phyloP scores from a whole-genome alignment of 805 yeast species.

The Candida piceae region DNA sequence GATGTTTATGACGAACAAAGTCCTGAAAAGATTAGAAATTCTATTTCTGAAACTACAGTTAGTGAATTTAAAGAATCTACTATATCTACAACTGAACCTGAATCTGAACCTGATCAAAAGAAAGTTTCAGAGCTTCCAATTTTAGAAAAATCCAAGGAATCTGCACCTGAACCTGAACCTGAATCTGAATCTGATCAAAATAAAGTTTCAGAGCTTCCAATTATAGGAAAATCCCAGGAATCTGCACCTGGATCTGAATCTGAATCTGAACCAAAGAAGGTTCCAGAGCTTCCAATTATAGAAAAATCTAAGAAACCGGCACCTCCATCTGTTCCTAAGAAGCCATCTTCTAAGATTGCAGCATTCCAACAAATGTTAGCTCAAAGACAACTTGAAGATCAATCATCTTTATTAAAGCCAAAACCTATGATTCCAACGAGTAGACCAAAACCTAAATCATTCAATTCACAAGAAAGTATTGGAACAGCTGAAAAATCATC shows the following conservation, averaged over 20 bases:
- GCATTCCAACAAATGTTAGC: conserved; percentile 76
- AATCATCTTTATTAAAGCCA: conserved; percentile 14
- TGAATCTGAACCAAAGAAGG: too few species aligned
- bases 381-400: conserved; percentile 40
- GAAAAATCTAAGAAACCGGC: conserved; percentile 21
- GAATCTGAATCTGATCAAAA: background rate
- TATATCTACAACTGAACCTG: background rate
- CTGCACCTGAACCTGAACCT: background rate
- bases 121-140: too few species aligned
- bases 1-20: conserved; percentile 18
- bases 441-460: conserved; percentile 18
- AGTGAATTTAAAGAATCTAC: too few species aligned
- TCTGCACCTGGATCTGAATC: background rate
- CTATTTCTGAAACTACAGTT: too few species aligned
- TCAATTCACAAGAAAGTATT: too few species aligned
- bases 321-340: conserved; percentile 71
- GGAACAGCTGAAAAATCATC: too few species aligned
- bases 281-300: background rate
- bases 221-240: too few species aligned
- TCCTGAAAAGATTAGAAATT: conserved; percentile 13
- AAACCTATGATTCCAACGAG: conserved; percentile 20
- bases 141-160: too few species aligned
- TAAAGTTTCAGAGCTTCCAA: background rate
- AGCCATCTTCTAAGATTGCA: conserved; percentile 72
- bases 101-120: too few species aligned